phyloP scores from a whole-genome alignment of 176 grass and related monocot species.

The Ampelocalamus luodianensis region DNA sequence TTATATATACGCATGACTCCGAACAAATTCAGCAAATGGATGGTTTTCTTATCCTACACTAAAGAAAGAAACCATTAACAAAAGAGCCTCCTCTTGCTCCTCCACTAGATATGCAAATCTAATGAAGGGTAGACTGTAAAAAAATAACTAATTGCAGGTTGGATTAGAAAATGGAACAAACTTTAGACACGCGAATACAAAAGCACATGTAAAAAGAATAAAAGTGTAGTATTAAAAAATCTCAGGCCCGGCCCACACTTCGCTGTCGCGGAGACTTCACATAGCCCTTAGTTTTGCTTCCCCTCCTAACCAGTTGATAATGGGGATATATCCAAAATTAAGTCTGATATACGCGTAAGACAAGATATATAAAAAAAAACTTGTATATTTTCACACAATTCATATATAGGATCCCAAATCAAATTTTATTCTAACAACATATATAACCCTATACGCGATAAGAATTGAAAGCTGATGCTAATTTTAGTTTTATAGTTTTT shows the following conservation, averaged over 20 bases:
- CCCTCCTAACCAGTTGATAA: background rate
- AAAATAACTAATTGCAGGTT: conserved; percentile 15
- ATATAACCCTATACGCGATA: background rate
- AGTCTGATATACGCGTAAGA: background rate
- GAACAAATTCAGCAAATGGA: background rate
- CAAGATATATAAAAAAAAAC: too few species aligned
- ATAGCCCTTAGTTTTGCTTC: background rate
- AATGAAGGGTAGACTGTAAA: background rate
- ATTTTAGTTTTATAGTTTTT: background rate
- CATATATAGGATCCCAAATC: background rate
- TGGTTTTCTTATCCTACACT: background rate
- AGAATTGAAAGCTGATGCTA: background rate
- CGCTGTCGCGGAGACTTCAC: background rate
- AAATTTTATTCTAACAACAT: background rate
- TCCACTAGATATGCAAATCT: background rate
- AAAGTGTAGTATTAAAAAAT: background rate
- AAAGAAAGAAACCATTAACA: background rate
- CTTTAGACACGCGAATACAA: conserved; percentile 25
- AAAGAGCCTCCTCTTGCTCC: background rate
- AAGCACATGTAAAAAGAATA: conserved; percentile 28
- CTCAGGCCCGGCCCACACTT: background rate
- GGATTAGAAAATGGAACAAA: conserved; percentile 26
- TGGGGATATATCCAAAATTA: background rate
- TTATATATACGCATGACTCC: background rate
- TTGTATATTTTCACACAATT: background rate